Evolutionary conservation across 2,329 filamentous ascomycete genomes (phyloP).

Genomic region (Cladosporium austrohemisphaericum): DNA sequence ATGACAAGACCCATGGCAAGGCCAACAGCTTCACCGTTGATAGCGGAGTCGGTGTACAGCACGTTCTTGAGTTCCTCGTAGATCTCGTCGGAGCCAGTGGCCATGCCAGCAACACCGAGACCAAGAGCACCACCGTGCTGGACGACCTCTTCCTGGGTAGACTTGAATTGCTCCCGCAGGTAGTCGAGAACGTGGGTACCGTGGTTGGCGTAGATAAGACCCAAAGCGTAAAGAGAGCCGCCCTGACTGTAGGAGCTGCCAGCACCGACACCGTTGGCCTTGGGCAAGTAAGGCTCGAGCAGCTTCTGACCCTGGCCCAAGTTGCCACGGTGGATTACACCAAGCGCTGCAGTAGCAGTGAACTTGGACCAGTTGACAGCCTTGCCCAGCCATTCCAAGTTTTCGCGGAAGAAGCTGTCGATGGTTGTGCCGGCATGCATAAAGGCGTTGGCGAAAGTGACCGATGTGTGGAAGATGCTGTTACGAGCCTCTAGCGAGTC

Average conservation of each 20-base stretch:
- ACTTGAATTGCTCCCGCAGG: constrained; percentile 68
- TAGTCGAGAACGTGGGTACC: constrained; percentile 85
- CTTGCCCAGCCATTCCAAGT: constrained; percentile 95
- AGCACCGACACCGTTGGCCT: constrained; percentile 61
- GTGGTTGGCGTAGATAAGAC: constrained; percentile 95
- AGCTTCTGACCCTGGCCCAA: constrained; percentile 89
- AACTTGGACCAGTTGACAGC: constrained; percentile 99
- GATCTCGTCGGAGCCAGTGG: constrained; percentile 82
- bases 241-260: constrained; percentile 95
- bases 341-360: constrained; percentile 90
- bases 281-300: constrained; percentile 88
- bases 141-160: constrained; percentile 83
- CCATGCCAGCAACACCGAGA: constrained; percentile 96
- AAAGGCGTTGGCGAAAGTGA: constrained; percentile 96
- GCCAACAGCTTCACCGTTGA: constrained; percentile 95
- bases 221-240: constrained; percentile 91
- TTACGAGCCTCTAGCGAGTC: constrained; percentile 94
- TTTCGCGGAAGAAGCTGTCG: constrained; percentile 97
- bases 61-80: constrained; percentile 88
- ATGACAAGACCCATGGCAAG: constrained; percentile 96
- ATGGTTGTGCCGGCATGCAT: constrained; percentile 99
- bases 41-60: constrained; percentile 86
- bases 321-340: constrained; percentile 95
- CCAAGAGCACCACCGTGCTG: constrained; percentile 95
- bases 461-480: constrained; percentile 96